These are phyloP conservation scores for Mitragyna speciosa DNA, from an alignment of 257 asterid genomes.

Conservation along the genomic window DNA sequence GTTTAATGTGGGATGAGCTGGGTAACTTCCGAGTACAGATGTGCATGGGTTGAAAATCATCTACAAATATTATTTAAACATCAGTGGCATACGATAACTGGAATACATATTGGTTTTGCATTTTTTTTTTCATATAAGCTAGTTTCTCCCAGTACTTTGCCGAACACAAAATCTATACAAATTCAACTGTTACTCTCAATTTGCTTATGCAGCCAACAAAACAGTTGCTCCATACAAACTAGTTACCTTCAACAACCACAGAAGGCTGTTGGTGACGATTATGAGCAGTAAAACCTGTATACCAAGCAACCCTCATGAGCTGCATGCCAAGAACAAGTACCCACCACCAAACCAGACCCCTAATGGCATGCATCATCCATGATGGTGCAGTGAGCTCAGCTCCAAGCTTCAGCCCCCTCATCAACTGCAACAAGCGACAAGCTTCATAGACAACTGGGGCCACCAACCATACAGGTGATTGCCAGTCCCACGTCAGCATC, in stretches of 20 bases:
- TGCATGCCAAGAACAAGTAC: constrained; percentile 92
- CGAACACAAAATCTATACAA: not conserved
- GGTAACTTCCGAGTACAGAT: not conserved
- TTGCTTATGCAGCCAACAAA: not conserved
- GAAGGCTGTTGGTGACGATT: constrained; percentile 33
- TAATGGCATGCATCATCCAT: constrained; percentile 68
- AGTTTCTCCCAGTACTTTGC: not conserved
- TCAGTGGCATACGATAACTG: not conserved
- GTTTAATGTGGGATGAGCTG: too few relatives aligned
- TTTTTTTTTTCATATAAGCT: not conserved
- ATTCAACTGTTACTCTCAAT: not conserved
- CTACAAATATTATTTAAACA: not conserved
- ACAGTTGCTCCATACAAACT: constrained; percentile 1
- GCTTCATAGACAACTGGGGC: constrained; percentile 83
- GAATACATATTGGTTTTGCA: not conserved
- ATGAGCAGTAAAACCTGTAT: constrained; percentile 71
- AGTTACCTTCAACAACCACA: constrained; percentile 21
- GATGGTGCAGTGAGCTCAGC: constrained; percentile 63
- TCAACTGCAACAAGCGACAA: constrained; percentile 78
- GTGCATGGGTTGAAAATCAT: not conserved
- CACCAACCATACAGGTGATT: constrained; percentile 92
- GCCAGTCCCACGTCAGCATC: constrained; percentile 96
- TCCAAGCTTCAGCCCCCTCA: constrained; percentile 93
- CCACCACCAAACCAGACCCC: constrained; percentile 92
- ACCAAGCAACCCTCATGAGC: constrained; percentile 98